Conservation (phyloP, 441 rosid genomes). For the Rhodomyrtus psidioides region DNA sequence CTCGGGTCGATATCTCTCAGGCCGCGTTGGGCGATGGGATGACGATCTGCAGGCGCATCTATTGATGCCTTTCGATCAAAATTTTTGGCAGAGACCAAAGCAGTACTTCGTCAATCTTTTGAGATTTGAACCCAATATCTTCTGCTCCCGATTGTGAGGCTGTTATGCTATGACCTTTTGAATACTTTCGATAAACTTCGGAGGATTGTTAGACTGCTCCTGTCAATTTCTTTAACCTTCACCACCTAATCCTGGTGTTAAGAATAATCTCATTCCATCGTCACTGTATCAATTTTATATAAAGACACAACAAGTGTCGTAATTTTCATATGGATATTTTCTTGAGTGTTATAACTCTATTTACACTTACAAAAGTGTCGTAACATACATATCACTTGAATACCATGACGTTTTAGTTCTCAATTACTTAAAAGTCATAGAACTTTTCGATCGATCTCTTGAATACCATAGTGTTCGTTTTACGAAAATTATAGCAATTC, state of each 20-base stretch:
- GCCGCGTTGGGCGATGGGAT: not conserved
- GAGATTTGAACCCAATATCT: not conserved
- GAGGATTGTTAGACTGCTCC: not conserved
- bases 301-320: too few relatives aligned
- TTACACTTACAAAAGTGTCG: too few relatives aligned
- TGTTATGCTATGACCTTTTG: not conserved
- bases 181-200: not conserved
- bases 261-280: not conserved
- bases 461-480: too few relatives aligned
- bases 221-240: not conserved
- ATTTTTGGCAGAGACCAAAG: not conserved
- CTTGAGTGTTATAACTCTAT: too few relatives aligned
- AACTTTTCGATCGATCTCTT: too few relatives aligned
- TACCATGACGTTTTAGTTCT: too few relatives aligned
- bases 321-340: too few relatives aligned
- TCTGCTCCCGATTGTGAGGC: not conserved
- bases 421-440: too few relatives aligned
- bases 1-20: not conserved
- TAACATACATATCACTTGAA: too few relatives aligned
- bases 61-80: not conserved
- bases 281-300: not conserved
- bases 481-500: too few relatives aligned
- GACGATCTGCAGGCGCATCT: not conserved
- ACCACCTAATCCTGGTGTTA: not conserved
- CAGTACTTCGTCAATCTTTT: not conserved